Evolutionary conservation across 1,139 yeast genomes (phyloP).

Genomic region (Zygosaccharomyces pseudobailii): DNA sequence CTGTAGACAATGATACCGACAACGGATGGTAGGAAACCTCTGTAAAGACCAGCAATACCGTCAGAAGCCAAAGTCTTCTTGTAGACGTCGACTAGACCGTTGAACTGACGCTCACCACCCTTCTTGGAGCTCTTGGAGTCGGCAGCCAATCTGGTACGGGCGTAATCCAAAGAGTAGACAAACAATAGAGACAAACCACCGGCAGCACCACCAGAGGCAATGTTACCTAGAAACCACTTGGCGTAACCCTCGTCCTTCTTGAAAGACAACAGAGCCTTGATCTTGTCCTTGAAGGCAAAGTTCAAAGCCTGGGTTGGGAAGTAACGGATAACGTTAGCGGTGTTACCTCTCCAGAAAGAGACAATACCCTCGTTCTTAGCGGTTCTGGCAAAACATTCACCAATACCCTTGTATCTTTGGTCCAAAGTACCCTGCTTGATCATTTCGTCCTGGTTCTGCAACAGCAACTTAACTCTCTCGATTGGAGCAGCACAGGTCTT

Average conservation of each 20-base stretch:
- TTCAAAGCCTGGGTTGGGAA: conserved; percentile 82
- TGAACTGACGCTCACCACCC: conserved; percentile 68
- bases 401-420: conserved; percentile 61
- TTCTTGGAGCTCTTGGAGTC: conserved; percentile 68
- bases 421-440: conserved; percentile 73
- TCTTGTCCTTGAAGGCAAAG: conserved; percentile 80
- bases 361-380: conserved; percentile 64
- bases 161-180: conserved; percentile 77
- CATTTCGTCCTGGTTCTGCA: conserved; percentile 83
- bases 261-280: conserved; percentile 73
- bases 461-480: conserved; percentile 74
- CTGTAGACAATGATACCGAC: conserved; percentile 78
- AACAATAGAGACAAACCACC: conserved; percentile 73
- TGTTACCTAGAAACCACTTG: conserved; percentile 71
- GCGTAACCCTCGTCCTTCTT: conserved; percentile 62
- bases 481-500: conserved; percentile 84
- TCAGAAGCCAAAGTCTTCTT: conserved; percentile 70
- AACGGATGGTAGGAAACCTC: conserved; percentile 82
- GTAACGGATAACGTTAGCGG: conserved; percentile 78
- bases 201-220: conserved; percentile 80
- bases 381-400: conserved; percentile 69
- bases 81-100: conserved; percentile 73
- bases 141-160: conserved; percentile 80
- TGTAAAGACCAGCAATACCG: conserved; percentile 78
- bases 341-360: conserved; percentile 81